Evolutionary conservation across 2,329 filamentous ascomycete species (phyloP).

Genomic region (Talaromyces sp.): DNA sequence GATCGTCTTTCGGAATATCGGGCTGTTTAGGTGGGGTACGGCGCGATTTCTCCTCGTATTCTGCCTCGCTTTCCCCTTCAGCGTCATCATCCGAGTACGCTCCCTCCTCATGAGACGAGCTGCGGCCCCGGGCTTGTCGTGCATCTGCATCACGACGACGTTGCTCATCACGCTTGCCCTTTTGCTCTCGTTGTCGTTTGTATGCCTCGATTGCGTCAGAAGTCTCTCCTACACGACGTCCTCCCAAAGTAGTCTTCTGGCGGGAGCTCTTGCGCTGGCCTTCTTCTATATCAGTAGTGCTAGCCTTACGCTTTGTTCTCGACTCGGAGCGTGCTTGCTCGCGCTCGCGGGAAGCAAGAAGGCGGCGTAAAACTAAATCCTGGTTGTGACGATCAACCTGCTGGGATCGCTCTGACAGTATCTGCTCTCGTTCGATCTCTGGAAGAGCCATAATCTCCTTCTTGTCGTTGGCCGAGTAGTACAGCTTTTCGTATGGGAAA

Average conservation of each 20-base stretch:
- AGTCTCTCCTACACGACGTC: slow-evolving; percentile 64
- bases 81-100: slow-evolving; percentile 58
- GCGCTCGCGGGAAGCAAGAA: slow-evolving; percentile 66
- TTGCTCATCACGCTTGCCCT: slow-evolving; percentile 48
- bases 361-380: slow-evolving; percentile 73
- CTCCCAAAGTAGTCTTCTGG: slow-evolving; percentile 64
- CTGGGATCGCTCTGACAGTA: slow-evolving; percentile 80
- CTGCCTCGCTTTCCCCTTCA: slow-evolving; percentile 73
- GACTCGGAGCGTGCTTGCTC: slow-evolving; percentile 49
- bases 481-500: slow-evolving; percentile 84
- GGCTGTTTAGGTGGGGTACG: slow-evolving; percentile 43
- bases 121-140: slow-evolving; percentile 56
- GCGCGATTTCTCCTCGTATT: slow-evolving; percentile 62
- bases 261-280: slow-evolving; percentile 69
- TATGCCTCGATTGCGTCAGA: slow-evolving; percentile 70
- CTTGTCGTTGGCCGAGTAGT: slow-evolving; percentile 69
- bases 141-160: slow-evolving; percentile 41
- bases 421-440: slow-evolving; percentile 85
- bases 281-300: slow-evolving; percentile 73
- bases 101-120: slow-evolving; percentile 61
- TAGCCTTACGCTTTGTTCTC: slow-evolving; percentile 69
- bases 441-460: slow-evolving; percentile 77
- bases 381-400: slow-evolving; percentile 79
- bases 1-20: slow-evolving; percentile 56
- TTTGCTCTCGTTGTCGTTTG: slow-evolving; percentile 59